Percentiles rank a stretch among this genome's conserved stretches.
Conservation (phyloP, 176 grass and related monocot species). For the Raddia distichophylla region DNA sequence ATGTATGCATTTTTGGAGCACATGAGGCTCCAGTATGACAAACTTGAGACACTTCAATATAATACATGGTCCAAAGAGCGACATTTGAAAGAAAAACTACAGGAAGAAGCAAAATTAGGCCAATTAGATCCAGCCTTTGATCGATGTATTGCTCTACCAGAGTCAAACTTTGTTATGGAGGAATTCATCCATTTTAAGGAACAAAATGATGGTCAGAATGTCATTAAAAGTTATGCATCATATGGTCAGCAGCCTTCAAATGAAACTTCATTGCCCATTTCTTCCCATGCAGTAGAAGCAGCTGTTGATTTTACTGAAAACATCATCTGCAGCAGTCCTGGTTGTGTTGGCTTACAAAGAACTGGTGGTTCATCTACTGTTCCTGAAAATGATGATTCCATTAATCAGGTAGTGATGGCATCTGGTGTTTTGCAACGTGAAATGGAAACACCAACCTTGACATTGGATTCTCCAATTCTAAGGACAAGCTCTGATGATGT, state of each 20-base stretch:
- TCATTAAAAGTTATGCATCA: background rate
- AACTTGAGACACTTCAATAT: constrained; percentile 57
- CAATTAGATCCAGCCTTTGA: constrained; percentile 53
- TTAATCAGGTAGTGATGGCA: constrained; percentile 42
- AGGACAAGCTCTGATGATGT: background rate
- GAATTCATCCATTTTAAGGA: constrained; percentile 55
- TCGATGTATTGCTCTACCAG: constrained; percentile 46
- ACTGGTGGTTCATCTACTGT: constrained; percentile 20
- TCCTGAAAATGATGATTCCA: constrained; percentile 40
- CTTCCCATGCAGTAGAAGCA: constrained; percentile 27
- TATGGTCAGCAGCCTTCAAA: constrained; percentile 14
- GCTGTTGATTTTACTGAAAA: constrained; percentile 39
- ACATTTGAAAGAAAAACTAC: constrained; percentile 58
- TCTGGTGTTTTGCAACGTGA: constrained; percentile 21
- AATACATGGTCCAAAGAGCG: constrained; percentile 44
- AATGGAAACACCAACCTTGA: background rate
- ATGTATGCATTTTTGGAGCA: constrained; percentile 57
- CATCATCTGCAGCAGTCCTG: constrained; percentile 25
- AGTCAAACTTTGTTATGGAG: constrained; percentile 59
- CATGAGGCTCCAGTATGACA: constrained; percentile 54
- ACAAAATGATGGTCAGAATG: constrained; percentile 26
- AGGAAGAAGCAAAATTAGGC: constrained; percentile 53
- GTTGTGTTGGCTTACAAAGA: constrained; percentile 25
- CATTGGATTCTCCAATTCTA: background rate
- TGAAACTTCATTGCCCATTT: constrained; percentile 19